Percentiles rank a stretch among this genome's conserved stretches.
Conservation (phyloP, 192 early-diverging fungal species). For the Coemansia aciculifera region DNA sequence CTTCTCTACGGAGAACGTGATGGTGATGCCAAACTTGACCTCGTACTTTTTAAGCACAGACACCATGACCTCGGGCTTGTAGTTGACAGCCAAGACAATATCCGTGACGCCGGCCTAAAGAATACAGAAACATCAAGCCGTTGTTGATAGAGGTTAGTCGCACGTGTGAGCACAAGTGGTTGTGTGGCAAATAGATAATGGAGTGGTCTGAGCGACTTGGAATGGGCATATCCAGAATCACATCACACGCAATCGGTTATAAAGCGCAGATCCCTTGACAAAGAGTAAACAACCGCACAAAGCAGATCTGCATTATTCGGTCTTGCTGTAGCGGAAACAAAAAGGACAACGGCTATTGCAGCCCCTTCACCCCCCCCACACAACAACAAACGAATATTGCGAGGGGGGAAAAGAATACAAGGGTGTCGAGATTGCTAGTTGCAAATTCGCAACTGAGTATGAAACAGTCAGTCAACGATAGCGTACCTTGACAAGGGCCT, state of each 20-base stretch:
- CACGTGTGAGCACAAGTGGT: neutral
- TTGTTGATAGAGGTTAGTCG: slow-evolving; percentile 9
- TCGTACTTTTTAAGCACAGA: slow-evolving; percentile 92
- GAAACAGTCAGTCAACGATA: neutral
- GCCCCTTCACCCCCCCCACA: slow-evolving; percentile 1
- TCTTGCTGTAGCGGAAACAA: neutral
- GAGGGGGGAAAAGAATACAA: neutral
- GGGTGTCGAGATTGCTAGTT: neutral
- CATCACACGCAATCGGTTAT: neutral
- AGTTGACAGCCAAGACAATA: slow-evolving; percentile 98
- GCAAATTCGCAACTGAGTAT: neutral
- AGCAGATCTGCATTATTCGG: slow-evolving; percentile 10
- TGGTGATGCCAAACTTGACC: slow-evolving; percentile 85
- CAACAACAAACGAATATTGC: neutral
- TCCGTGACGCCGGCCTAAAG: slow-evolving; percentile 93
- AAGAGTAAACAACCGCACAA: slow-evolving; percentile 5
- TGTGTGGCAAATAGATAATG: neutral
- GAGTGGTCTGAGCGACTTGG: neutral
- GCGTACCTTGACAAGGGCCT: slow-evolving; percentile 89
- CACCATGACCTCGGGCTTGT: slow-evolving; percentile 98
- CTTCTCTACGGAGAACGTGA: slow-evolving; percentile 94
- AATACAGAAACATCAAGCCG: neutral
- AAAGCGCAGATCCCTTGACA: neutral
- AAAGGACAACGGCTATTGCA: neutral
- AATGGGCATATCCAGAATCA: neutral